Evolutionary conservation across 1,284 basidiomycete species (phyloP), one percentile per base, ranked within the genome.

Genomic region (Puccinia triticina): DNA sequence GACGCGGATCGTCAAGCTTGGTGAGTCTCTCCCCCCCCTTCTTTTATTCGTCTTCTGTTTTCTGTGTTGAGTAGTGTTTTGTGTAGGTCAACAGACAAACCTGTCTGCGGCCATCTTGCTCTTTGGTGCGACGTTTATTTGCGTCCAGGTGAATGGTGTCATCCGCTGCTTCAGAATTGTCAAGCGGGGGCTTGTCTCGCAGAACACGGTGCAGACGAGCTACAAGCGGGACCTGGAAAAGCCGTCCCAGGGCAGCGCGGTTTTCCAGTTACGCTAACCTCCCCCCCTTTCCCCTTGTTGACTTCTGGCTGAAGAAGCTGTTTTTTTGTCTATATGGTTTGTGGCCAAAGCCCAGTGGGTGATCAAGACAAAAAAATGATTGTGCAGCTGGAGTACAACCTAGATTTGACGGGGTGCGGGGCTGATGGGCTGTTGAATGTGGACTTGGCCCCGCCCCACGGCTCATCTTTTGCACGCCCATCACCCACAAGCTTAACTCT

Each of bases 1-100:
- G 29, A 82, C 79, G 23, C 53, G 79, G 34, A 82, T 82, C 29
- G 79, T 82, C 37, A 82, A 82, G 46, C 75, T 82, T 82, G 79
- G 79, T 82, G 57, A 48, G 46, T 29, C 29, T 29, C n/a, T 34
- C 32, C 26, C 40, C 59, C 7, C 14, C 29, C 21, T 59, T 59
- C n/a, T 14, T 50, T n/a, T n/a, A n/a, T n/a, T n/a, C n/a, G n/a
- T n/a, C n/a, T n/a, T 4, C 7, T 71, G 4, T 1, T 4, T 50
- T 21, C 10, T 14, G 7, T 29, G n/a, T 8, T 12, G 34, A 74
- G 29, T 48, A 3, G 29, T 66, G 14, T 18, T 74, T 74, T 53
- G 23, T 50, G 5, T 66, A 82, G 71, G 79, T 5, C 79, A 82
- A 43, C 79, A 82, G 55, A 82, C 79, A 2, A 82, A 82, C 55